phyloP scores from a whole-genome alignment of 2,329 filamentous ascomycete species.

The Rhinocladiella mackenziei region DNA sequence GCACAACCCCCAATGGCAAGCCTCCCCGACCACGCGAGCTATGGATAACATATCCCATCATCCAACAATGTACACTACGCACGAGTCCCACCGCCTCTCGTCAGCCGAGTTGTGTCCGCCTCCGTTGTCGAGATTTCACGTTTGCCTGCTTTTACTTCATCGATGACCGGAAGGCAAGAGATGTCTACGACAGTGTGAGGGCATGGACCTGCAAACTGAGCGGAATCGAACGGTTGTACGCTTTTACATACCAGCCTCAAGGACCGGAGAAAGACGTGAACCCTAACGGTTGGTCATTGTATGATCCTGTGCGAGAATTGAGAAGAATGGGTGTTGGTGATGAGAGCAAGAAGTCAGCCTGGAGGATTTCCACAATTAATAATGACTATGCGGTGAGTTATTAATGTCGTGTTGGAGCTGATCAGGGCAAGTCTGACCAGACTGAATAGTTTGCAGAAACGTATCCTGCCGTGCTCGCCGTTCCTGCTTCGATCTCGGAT shows the following conservation, averaged over 20 bases:
- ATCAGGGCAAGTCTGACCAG: constrained; percentile 28
- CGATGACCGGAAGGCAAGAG: constrained; percentile 66
- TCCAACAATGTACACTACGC: constrained; percentile 73
- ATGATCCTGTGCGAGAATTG: constrained; percentile 82
- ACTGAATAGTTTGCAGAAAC: constrained; percentile 71
- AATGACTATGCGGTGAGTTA: constrained; percentile 65
- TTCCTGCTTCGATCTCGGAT: constrained; percentile 89
- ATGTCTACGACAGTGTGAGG: constrained; percentile 84
- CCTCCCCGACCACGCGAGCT: constrained; percentile 59
- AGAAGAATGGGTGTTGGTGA: constrained; percentile 79
- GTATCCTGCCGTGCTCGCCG: constrained; percentile 79
- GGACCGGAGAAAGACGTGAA: constrained; percentile 62
- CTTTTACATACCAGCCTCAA: constrained; percentile 77
- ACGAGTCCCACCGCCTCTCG: constrained; percentile 66
- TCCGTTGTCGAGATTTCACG: constrained; percentile 89
- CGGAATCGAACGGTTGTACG: constrained; percentile 82
- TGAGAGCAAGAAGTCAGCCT: constrained; percentile 72
- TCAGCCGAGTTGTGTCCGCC: constrained; percentile 73
- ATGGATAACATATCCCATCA: constrained; percentile 94
- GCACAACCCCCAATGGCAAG: constrained; percentile 40
- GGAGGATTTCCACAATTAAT: constrained; percentile 90
- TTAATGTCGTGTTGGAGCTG: constrained; percentile 2
- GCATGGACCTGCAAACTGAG: constrained; percentile 75
- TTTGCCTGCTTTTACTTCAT: constrained; percentile 87
- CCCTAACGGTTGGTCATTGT: constrained; percentile 72